A percentile compares a stretch with the other conserved stretches of the same genome.
Evolutionary conservation across 306 rosid genomes (phyloP).

Genomic region (Fagus crenata): DNA sequence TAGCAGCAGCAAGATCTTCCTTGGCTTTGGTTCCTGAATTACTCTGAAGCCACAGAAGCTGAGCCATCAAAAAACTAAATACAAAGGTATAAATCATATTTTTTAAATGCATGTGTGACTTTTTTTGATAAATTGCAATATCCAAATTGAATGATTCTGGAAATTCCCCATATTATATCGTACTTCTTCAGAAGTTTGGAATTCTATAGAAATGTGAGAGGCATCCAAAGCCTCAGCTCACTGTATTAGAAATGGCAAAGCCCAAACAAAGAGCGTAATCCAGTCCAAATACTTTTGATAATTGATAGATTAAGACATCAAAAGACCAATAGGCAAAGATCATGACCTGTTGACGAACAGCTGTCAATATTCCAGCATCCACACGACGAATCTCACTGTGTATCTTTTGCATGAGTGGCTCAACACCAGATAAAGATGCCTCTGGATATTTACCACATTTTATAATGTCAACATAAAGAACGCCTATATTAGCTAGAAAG

Average conservation of each 20-base stretch:
- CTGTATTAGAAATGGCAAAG: not conserved
- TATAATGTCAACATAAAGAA: constrained; percentile 22
- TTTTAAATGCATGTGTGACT: not conserved
- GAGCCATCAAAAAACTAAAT: constrained; percentile 26
- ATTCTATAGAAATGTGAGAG: not conserved
- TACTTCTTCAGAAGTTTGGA: not conserved
- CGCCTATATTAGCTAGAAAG: too few species aligned
- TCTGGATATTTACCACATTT: constrained; percentile 43
- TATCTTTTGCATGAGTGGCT: constrained; percentile 95
- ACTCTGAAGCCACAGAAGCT: constrained; percentile 62
- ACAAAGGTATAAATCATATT: not conserved
- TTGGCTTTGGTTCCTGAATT: constrained; percentile 96
- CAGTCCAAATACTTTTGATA: not conserved
- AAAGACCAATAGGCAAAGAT: constrained; percentile 7
- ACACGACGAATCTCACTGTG: constrained; percentile 90
- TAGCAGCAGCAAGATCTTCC: constrained; percentile 96
- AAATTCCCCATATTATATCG: not conserved
- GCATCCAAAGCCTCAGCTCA: constrained; percentile 2
- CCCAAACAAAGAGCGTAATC: not conserved
- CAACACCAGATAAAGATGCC: constrained; percentile 89
- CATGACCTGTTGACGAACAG: constrained; percentile 89
- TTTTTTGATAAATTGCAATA: not conserved
- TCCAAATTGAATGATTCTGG: not conserved
- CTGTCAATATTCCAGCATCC: constrained; percentile 84
- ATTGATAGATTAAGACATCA: not conserved